Conservation (phyloP, 208 protist species). For the Crithidia mellificae region DNA sequence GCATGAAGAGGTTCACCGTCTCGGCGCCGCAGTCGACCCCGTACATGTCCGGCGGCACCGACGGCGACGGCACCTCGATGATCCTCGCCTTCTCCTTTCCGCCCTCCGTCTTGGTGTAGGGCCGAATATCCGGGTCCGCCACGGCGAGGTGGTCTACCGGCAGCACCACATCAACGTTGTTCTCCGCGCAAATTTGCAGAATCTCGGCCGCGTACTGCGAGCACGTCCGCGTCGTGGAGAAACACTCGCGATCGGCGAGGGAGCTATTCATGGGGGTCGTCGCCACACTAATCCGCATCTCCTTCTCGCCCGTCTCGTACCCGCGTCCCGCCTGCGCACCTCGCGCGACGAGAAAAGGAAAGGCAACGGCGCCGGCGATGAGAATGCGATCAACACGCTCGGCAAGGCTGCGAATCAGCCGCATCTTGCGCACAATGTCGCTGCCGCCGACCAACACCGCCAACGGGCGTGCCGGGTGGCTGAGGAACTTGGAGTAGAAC, state of each 20-base stretch:
- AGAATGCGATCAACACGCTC: conserved; percentile 76
- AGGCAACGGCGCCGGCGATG: conserved; percentile 56
- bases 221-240: conserved; percentile 33
- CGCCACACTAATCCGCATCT: conserved; percentile 22
- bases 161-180: conserved; percentile 95
- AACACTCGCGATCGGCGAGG: not conserved
- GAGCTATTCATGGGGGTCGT: conserved; percentile 9
- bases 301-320: conserved; percentile 37
- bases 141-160: conserved; percentile 95
- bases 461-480: conserved; percentile 56
- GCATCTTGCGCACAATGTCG: conserved; percentile 59
- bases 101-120: conserved; percentile 10
- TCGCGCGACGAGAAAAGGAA: conserved; percentile 68
- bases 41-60: conserved; percentile 66
- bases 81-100: conserved; percentile 30
- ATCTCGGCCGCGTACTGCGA: conserved; percentile 82
- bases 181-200: conserved; percentile 88
- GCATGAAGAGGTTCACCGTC: conserved; percentile 78
- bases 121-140: conserved; percentile 43
- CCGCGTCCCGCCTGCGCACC: conserved; percentile 40
- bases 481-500: conserved; percentile 80
- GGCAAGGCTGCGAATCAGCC: conserved; percentile 64
- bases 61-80: conserved; percentile 43
- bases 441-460: conserved; percentile 62
- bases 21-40: conserved; percentile 93